These are phyloP conservation scores for Coemansia sp. DNA, from an alignment of 192 early-diverging fungal genomes.

Conservation along the genomic window DNA sequence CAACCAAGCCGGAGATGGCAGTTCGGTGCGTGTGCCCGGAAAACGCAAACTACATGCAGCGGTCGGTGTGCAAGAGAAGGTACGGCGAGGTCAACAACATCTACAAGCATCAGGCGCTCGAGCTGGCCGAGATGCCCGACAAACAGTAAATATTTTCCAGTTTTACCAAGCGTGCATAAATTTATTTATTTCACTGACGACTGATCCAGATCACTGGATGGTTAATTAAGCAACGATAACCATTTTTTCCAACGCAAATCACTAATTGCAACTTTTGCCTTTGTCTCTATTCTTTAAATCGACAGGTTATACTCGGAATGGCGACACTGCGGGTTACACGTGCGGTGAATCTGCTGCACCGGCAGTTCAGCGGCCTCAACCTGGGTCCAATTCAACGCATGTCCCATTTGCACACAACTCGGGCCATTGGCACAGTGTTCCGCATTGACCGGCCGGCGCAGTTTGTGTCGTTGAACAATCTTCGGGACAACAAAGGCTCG, in stretches of 20 bases:
- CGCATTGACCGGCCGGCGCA: constrained; percentile 17
- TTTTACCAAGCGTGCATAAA: too few relatives aligned
- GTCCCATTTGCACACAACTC: constrained; percentile 18
- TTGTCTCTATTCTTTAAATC: too few relatives aligned
- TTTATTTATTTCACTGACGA: too few relatives aligned
- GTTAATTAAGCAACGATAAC: too few relatives aligned
- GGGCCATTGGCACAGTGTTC: not conserved
- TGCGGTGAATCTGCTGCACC: not conserved
- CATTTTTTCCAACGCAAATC: too few relatives aligned
- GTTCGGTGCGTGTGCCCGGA: constrained; percentile 46
- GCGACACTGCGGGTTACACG: not conserved
- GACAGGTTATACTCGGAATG: not conserved
- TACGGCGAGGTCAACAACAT: constrained; percentile 28
- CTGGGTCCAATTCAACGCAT: not conserved
- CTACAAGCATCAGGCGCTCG: constrained; percentile 25
- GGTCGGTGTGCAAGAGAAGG: constrained; percentile 33
- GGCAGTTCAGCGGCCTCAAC: not conserved
- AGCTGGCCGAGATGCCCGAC: constrained; percentile 37
- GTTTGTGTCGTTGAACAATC: constrained; percentile 28
- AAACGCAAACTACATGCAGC: constrained; percentile 35
- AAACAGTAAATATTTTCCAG: constrained; percentile 7
- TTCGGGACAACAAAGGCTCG: constrained; percentile 45
- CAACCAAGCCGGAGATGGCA: constrained; percentile 50
- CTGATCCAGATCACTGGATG: too few relatives aligned
- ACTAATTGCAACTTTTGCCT: too few relatives aligned